Base-by-base conservation (phyloP, 257 asterid genomes). In the Solanum paucissectum region DNA sequence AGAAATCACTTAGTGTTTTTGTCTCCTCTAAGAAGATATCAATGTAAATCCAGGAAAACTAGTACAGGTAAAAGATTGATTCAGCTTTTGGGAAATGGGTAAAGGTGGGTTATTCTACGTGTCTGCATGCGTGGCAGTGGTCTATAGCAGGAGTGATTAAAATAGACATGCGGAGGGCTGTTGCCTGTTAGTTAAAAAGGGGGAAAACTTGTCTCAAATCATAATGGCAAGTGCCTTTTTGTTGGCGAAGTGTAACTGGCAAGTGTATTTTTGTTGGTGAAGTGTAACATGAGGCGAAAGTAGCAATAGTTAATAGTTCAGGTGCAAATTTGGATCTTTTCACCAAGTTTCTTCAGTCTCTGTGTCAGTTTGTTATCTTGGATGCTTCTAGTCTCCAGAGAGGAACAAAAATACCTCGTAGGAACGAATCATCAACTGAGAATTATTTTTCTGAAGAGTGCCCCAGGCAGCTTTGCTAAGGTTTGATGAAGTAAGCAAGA, bases 391-490 rank as follows among this genome's bases (percentile, higher is more conserved):
- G 14, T 11, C 82, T 40, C 82, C 69, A 68, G 37, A 46, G 69
- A 40, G 33, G 84, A 37, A 84, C 27, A 83, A 14, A 83, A 77
- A 32, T 90, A 95, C 99, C 98, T 96, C 99, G 12, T 96, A 95
- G 1, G 98, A 97, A 87, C 99, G 99, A 88, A 97, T 95, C 99
- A 97, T 97, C 91, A 95, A 89, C 92, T 97, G 99, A 86, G 99
- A 97, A 90, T 94, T 95, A 91, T 94, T 95, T 88, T 97, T 97
- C 91, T 97, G 99, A 86, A 97, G 98, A 88, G 95, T 91, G 62
- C 99, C 99, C 99, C 99, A 97, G n/a, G 99, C 99, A 89, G 99
- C 99, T 92, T 97, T 95, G 94, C 99, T 97, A 92, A 97, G 98
- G 93, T 97, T 97, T 55, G 99, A 42, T 46, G 99, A 97, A 77